Evolutionary conservation across 768 basidiomycete species (phyloP), one percentile per base, ranked within the genome.

Genomic region (Xerocomus brunneocitrinus): DNA sequence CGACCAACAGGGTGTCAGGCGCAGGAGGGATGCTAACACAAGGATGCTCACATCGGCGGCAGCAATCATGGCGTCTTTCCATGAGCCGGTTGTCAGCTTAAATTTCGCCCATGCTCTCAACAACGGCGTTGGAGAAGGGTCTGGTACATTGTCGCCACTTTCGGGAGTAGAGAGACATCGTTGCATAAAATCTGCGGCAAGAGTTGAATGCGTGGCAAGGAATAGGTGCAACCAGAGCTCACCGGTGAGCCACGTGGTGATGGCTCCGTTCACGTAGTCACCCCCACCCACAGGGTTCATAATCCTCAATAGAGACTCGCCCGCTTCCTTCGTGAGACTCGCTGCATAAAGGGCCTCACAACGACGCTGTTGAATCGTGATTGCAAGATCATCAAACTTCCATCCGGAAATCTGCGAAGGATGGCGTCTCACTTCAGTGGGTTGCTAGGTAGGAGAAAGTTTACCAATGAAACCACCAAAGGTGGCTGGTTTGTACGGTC

Each of bases 21-120:
- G 19, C 12, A 8, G 1, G 30, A 14, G 3, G 9, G 5, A 19
- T 24, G 13, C 22, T 10, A 46, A 1, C 1, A 27, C 27, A 46
- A 12, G 3, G 2, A 36, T 24, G 40, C 54, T 44, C 41, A 57
- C 60, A 3, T 1, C n/a, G 8, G 8, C 32, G 6, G 58, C 14
- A 3, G 32, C 13, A 36, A 8, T 14, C 24, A 59, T 16, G n/a
- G 49, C 50, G 8, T 36, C 49, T 16, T 53, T 39, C 59, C 59
- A 60, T 5, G 52, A 39, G 5, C 27, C 7, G 16, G n/a, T 24
- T 0, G 14, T 12, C 25, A 61, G 16, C 24, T 28, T 52, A 12
- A 47, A 13, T 22, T 40, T 52, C 2, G 38, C 19, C 60, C 59
- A 61, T 24, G 32, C 52, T 32, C 14, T 40, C 35, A 58, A 39